A percentile compares a stretch with the other conserved stretches of the same genome.
Evolutionary conservation across 768 basidiomycete genomes (phyloP).

Genomic region (Pulveroboletus sp.): DNA sequence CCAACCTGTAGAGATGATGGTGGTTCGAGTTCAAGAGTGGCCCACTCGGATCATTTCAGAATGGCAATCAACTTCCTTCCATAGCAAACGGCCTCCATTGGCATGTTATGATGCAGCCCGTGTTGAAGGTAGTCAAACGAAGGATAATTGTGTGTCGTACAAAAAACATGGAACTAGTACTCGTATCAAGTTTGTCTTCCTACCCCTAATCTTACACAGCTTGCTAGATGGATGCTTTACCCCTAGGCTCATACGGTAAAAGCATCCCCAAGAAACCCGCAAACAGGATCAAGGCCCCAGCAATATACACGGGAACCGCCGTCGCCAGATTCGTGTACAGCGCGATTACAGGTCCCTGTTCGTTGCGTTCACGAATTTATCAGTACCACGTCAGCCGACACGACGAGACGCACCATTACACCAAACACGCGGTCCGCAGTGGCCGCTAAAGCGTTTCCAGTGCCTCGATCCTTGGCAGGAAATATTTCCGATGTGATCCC

Average conservation of each 20-base stretch:
- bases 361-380: background rate
- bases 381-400: background rate
- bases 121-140: too few relatives aligned
- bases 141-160: too few relatives aligned
- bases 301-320: constrained; percentile 68
- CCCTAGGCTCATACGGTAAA: constrained; percentile 71
- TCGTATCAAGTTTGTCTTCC: too few relatives aligned
- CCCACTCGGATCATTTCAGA: too few relatives aligned
- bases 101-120: too few relatives aligned
- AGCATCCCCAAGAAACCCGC: constrained; percentile 58
- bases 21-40: too few relatives aligned
- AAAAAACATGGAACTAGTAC: too few relatives aligned
- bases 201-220: too few relatives aligned
- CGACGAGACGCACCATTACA: constrained; percentile 45
- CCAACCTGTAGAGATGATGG: too few relatives aligned
- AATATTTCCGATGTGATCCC: constrained; percentile 72
- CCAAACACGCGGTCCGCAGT: constrained; percentile 64
- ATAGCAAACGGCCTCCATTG: too few relatives aligned
- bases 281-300: constrained; percentile 59
- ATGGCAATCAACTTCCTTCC: too few relatives aligned
- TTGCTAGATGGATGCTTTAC: constrained; percentile 60
- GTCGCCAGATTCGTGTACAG: constrained; percentile 62
- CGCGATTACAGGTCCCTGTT: constrained; percentile 63
- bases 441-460: constrained; percentile 62
- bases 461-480: constrained; percentile 69